These are phyloP conservation scores for Colletotrichum brevisporum DNA, from an alignment of 2,329 filamentous ascomycete species.

Conservation along the genomic window DNA sequence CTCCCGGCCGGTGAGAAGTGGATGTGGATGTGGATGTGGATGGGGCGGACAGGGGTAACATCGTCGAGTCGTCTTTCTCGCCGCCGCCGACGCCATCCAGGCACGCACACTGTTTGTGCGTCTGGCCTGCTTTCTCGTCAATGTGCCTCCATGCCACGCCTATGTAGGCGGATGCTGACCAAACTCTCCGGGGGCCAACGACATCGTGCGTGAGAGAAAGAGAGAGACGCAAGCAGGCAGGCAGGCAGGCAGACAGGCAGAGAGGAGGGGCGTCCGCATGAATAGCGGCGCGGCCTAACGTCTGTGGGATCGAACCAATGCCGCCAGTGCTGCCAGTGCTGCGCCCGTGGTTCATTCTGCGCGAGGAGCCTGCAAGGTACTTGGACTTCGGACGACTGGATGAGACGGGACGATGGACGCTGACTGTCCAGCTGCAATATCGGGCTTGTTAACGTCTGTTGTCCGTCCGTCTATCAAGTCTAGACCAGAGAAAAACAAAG, in stretches of 20 bases:
- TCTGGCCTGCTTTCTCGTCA: constrained; percentile 3
- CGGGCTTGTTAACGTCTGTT: constrained; percentile 16
- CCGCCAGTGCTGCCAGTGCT: constrained; percentile 17
- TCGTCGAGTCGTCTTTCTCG: not conserved
- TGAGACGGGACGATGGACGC: constrained; percentile 20
- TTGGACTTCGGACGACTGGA: constrained; percentile 31
- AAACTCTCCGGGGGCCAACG: constrained; percentile 23
- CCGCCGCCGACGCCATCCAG: constrained; percentile 8
- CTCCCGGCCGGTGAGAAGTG: constrained; percentile 20
- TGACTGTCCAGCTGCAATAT: constrained; percentile 21
- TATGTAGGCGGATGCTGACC: constrained; percentile 20
- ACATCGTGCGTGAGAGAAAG: constrained; percentile 1
- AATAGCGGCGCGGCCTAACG: constrained; percentile 23
- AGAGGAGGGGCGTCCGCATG: not conserved
- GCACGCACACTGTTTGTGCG: constrained; percentile 19
- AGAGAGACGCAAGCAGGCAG: not conserved
- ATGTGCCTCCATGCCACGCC: constrained; percentile 8
- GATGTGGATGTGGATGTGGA: not conserved
- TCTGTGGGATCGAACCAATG: constrained; percentile 23
- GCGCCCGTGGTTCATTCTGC: constrained; percentile 23
- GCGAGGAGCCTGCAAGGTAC: constrained; percentile 2
- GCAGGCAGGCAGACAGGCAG: not conserved
- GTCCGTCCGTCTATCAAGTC: constrained; percentile 13
- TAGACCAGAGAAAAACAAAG: constrained; percentile 6
- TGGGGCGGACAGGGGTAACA: constrained; percentile 10